Evolutionary conservation across 768 basidiomycete species (phyloP).

Genomic region (Psilocybe sp.): DNA sequence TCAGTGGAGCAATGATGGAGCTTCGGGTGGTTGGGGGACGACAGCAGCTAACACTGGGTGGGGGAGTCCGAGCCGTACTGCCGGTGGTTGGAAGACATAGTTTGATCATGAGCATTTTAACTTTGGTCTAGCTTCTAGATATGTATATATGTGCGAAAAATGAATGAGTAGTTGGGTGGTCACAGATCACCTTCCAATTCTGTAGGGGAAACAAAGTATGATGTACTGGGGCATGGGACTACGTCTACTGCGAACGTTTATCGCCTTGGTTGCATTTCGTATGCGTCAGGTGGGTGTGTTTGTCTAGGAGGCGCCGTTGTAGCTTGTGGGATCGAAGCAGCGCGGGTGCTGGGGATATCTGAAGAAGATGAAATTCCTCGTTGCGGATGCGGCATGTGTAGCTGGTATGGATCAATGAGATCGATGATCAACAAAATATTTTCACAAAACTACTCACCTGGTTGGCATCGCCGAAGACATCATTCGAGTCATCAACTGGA

Average conservation of each 20-base stretch:
- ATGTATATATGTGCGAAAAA: slow-evolving; percentile 3
- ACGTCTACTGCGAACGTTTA: slow-evolving; percentile 10
- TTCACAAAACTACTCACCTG: slow-evolving; percentile 15
- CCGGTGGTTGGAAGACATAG: slow-evolving; percentile 56
- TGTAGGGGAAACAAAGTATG: too few species aligned
- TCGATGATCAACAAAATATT: neutral
- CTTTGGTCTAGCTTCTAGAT: neutral
- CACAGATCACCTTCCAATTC: too few species aligned
- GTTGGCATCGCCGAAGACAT: slow-evolving; percentile 41
- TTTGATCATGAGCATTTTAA: neutral
- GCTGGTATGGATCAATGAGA: slow-evolving; percentile 18
- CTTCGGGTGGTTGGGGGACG: slow-evolving; percentile 25
- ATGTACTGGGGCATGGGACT: neutral
- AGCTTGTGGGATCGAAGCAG: slow-evolving; percentile 8
- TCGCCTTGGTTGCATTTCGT: slow-evolving; percentile 31
- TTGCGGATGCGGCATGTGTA: slow-evolving; percentile 33
- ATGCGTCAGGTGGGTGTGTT: slow-evolving; percentile 21
- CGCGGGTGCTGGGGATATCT: slow-evolving; percentile 8
- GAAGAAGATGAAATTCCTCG: slow-evolving; percentile 22
- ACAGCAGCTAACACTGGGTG: slow-evolving; percentile 37
- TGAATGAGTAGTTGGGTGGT: neutral
- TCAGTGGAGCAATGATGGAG: slow-evolving; percentile 11
- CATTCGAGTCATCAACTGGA: slow-evolving; percentile 38
- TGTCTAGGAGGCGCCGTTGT: slow-evolving; percentile 9
- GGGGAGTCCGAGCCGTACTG: slow-evolving; percentile 46